A percentile compares a stretch with the other conserved stretches of the same genome.
These are phyloP conservation scores for Saccharomycopsis sp. DNA, from an alignment of 805 yeast genomes.

Conservation along the genomic window DNA sequence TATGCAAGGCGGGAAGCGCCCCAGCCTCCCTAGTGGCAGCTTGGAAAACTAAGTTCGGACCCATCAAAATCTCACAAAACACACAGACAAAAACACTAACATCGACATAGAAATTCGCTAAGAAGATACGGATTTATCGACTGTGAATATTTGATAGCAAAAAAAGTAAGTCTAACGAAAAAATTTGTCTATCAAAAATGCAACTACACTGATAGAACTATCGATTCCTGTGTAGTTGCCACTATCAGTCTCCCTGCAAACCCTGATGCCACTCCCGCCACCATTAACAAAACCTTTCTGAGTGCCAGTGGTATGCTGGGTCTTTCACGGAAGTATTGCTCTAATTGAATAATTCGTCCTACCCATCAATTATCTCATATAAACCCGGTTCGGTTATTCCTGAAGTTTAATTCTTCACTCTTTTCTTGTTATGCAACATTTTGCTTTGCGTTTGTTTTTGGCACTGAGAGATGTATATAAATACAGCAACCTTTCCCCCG, in stretches of 20 bases:
- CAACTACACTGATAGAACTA: neutral
- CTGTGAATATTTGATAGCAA: neutral
- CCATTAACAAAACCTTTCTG: neutral
- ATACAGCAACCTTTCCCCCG: neutral
- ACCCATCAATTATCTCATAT: neutral
- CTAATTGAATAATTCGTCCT: neutral
- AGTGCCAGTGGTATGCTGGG: neutral
- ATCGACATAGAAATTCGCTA: neutral
- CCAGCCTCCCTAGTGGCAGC: neutral
- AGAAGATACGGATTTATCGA: neutral
- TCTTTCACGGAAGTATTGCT: neutral
- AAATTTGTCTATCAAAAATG: neutral
- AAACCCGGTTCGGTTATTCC: neutral
- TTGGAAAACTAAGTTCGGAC: neutral
- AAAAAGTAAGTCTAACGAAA: too few species aligned
- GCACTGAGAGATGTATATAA: neutral
- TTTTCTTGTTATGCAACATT: neutral
- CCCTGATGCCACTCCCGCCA: neutral
- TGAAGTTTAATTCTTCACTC: neutral
- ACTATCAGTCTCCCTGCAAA: neutral
- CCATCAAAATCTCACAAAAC: neutral
- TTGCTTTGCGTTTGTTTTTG: neutral
- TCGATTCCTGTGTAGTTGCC: neutral
- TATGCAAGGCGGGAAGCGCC: neutral
- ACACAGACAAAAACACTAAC: neutral